Evolutionary conservation across 495 filamentous ascomycete species (phyloP).

Genomic region (Penicillium macrosclerotiorum): DNA sequence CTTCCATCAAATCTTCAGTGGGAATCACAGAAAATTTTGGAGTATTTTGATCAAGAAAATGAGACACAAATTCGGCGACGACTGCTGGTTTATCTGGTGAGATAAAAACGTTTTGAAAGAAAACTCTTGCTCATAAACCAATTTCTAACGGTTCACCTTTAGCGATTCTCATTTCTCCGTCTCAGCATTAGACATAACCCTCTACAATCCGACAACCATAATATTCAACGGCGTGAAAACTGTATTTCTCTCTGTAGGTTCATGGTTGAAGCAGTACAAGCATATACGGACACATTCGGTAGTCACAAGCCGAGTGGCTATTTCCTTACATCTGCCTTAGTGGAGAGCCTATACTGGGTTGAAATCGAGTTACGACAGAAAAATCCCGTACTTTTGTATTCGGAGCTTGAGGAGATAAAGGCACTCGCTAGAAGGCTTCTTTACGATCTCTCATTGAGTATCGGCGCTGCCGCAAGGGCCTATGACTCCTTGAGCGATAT

Average conservation of each 20-base stretch:
- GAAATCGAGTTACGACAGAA: neutral
- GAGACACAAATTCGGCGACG: neutral
- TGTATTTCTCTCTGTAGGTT: neutral
- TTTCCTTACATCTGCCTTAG: neutral
- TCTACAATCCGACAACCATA: neutral
- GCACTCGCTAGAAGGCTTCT: neutral
- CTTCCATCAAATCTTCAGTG: neutral
- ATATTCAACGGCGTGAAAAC: neutral
- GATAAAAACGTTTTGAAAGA: neutral
- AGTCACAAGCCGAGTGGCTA: neutral
- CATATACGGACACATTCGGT: neutral
- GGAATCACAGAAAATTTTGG: neutral
- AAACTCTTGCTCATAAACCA: neutral
- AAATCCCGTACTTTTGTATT: neutral
- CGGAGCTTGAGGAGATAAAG: neutral
- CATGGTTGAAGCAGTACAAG: neutral
- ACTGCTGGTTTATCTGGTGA: neutral
- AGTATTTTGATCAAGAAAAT: neutral
- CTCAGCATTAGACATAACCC: neutral
- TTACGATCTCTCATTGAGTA: neutral
- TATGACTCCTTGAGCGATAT: neutral
- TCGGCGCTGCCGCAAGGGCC: neutral
- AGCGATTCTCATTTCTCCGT: neutral
- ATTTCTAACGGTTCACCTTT: neutral
- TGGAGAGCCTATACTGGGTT: neutral